Evolutionary conservation across 768 basidiomycete genomes (phyloP), one percentile per base, ranked within the genome.

Genomic region (Kwoniella dejecticola): DNA sequence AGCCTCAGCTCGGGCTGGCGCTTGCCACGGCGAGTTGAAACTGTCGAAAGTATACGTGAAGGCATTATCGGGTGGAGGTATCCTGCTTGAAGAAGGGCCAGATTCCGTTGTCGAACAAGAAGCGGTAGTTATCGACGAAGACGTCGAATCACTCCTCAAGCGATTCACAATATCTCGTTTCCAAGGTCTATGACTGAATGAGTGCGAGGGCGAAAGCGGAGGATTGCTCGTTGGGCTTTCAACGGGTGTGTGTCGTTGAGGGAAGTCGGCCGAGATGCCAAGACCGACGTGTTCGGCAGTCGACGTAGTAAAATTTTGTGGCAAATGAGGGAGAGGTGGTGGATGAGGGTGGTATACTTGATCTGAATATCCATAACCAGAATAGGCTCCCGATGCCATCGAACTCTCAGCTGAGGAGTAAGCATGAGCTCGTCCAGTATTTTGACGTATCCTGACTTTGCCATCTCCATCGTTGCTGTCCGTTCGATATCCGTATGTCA

Each of bases 361-460:
- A 38, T 70, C 67, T 12, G 63, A 45, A 62, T 68, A 68, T 5
- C 40, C 63, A 53, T 68, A 67, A 27, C 63, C 64, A 8, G 63
- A 69, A 48, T 68, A 71, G 3, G 70, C 66, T 12, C 75, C 67
- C 13, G 71, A 71, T 2, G 67, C 70, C 62, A 67, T 70, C 27
- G 64, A 67, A 8, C 67, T 69, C 46, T 73, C 71, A 11, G 74
- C 69, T 4, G 66, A 71, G 2, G 70, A 74, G 55, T 70, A 69
- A 23, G 69, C 73, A 61, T 62, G 71, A 24, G 59, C 49, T n/a
- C 69, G 63, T 31, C 67, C 71, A 29, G 70, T 44, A 6, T 60
- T 67, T 17, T 62, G 57, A 17, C 74, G 33, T 27, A 70, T 52
- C 19, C 66, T 42, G 30, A 68, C 66, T 53, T 68, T 56, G 19